A percentile compares a stretch with the other conserved stretches of the same genome.
Evolutionary conservation across 2,329 filamentous ascomycete species (phyloP).

Genomic region (Aureobasidium namibiae): DNA sequence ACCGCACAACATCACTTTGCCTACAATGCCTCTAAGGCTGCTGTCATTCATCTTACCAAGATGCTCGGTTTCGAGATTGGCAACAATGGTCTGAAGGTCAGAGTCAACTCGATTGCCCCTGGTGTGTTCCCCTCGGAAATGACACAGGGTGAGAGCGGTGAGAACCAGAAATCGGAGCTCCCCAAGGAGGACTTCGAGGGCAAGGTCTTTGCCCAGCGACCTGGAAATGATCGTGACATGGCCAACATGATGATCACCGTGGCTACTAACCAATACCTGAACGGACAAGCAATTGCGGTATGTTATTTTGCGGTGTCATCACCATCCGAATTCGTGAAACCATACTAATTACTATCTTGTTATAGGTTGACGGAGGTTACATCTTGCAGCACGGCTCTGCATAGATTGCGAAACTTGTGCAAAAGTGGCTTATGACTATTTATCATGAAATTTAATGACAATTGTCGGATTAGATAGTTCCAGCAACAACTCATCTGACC

Average conservation of each 20-base stretch:
- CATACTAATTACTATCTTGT: not conserved
- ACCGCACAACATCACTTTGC: slow-evolving; percentile 40
- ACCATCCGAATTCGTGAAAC: not conserved
- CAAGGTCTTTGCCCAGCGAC: slow-evolving; percentile 42
- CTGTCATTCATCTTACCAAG: slow-evolving; percentile 47
- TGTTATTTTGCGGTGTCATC: not conserved
- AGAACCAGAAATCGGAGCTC: slow-evolving; percentile 47
- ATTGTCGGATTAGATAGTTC: not conserved
- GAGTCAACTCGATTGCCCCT: slow-evolving; percentile 51
- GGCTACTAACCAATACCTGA: slow-evolving; percentile 42
- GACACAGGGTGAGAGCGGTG: slow-evolving; percentile 44
- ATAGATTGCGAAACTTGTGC: not conserved
- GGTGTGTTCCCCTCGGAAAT: slow-evolving; percentile 52
- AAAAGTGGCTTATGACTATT: not conserved
- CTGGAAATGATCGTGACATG: slow-evolving; percentile 53
- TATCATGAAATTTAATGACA: not conserved
- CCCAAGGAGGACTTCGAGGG: slow-evolving; percentile 41
- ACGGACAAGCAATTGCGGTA: slow-evolving; percentile 42
- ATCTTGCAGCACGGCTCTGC: slow-evolving; percentile 24
- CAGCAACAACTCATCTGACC: not conserved
- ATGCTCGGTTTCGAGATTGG: slow-evolving; percentile 47
- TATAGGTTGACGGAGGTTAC: slow-evolving; percentile 43
- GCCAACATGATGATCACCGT: slow-evolving; percentile 23
- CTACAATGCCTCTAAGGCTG: slow-evolving; percentile 43
- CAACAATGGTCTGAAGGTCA: slow-evolving; percentile 44